phyloP scores from a whole-genome alignment of 2,329 filamentous ascomycete species.

The Aspergillus vadensis region DNA sequence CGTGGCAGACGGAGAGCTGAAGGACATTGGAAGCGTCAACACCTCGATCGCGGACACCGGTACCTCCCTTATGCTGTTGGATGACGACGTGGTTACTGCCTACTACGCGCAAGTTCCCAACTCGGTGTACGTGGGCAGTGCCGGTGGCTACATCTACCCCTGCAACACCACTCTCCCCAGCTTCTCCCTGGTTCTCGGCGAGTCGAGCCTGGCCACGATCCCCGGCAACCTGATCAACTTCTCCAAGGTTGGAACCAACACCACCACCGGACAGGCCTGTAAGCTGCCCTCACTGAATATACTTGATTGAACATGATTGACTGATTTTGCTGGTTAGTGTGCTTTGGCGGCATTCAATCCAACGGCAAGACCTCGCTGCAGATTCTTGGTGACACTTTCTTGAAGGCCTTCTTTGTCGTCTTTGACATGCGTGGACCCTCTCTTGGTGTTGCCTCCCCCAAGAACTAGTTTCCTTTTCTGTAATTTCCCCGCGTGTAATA shows the following conservation, averaged over 20 bases:
- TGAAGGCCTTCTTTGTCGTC: slow-evolving; percentile 62
- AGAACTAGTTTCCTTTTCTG: slow-evolving; percentile 9
- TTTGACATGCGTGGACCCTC: slow-evolving; percentile 55
- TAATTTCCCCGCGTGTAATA: not conserved
- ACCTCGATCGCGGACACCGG: slow-evolving; percentile 68
- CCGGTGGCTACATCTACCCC: slow-evolving; percentile 59
- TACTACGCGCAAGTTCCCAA: slow-evolving; percentile 62
- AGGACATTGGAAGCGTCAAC: slow-evolving; percentile 34
- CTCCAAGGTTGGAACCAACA: slow-evolving; percentile 51
- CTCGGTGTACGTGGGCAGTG: slow-evolving; percentile 48
- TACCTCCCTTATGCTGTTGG: slow-evolving; percentile 66
- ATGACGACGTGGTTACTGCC: slow-evolving; percentile 55
- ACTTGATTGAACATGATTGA: slow-evolving; percentile 2
- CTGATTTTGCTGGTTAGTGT: slow-evolving; percentile 44
- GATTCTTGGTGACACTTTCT: slow-evolving; percentile 63
- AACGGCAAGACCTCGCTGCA: slow-evolving; percentile 58
- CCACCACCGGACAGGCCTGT: slow-evolving; percentile 42
- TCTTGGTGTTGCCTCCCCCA: slow-evolving; percentile 55
- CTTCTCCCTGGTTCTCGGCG: slow-evolving; percentile 57
- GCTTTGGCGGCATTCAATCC: slow-evolving; percentile 62
- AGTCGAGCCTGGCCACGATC: slow-evolving; percentile 53
- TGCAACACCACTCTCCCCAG: slow-evolving; percentile 58
- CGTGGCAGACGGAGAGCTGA: slow-evolving; percentile 50
- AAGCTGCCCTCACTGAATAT: slow-evolving; percentile 23
- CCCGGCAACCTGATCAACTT: slow-evolving; percentile 61